Base-by-base conservation (phyloP, 192 early-diverging fungal genomes). In the Backusella psychrophila region DNA sequence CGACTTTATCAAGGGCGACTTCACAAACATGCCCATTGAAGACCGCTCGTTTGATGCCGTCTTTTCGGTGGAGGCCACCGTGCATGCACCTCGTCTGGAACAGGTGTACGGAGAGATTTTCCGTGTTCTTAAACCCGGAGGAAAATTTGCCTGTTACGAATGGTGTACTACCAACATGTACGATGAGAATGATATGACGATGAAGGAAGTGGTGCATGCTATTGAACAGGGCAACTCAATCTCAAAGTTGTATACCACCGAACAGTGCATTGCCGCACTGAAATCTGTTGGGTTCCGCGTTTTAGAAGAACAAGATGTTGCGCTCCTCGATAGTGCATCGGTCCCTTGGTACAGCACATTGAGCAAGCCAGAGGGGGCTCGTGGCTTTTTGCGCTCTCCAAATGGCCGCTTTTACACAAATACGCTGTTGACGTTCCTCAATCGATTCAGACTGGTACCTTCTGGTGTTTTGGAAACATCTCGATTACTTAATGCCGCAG, bases 201-300 rank as follows among this genome's bases (percentile, higher is more conserved):
- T 95, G 81, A 89, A 88, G 77, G 87, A 84, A 71, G 87, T 97
- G 36, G 90, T 95, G 65, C 89, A 90, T 73, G 94, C 89, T 29
- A 90, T 96, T 68, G 95, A 97, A 84, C 89, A 95, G 49, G 95
- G 95, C 42, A 94, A 96, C 75, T 94, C 93, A 0, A 94, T 96
- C 65, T 86, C 93, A 75, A 92, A 93, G 77, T 85, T 96, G 39
- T 93, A 93, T 77, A 86, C 88, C 76, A 90, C 89, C 15, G 69
- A 79, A 33, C 84, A 91, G 26, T 93, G 91, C 26, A 81, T 97
- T 42, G 85, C 93, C 66, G 95, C 92, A 34, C 84, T 94, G 42
- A 90, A 87, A 76, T 87, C 80, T 38, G 92, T 94, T 66, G 94
- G 95, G 2, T 97, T 96, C 69, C 91, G 94, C 71, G 84, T 96